A percentile compares a stretch with the other conserved stretches of the same genome.
Conservation (phyloP, 208 protist genomes). For the Strigomonas culicis region DNA sequence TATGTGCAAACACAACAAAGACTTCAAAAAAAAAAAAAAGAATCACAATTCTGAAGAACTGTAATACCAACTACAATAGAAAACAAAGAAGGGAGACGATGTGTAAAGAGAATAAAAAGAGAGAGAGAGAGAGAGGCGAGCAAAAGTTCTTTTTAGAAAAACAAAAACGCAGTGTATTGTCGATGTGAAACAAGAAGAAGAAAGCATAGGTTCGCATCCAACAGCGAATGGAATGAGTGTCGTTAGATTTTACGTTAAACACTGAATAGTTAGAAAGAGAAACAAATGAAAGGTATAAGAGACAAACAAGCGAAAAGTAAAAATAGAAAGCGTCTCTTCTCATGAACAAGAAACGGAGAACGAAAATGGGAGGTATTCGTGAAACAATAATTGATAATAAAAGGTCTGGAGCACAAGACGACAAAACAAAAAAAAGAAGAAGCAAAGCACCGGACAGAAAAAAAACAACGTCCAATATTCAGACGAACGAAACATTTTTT, state of each 20-base stretch:
- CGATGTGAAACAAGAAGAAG: not conserved
- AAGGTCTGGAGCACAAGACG: not conserved
- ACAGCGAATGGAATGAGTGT: no score
- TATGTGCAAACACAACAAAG: no score
- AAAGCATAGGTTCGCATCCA: not conserved
- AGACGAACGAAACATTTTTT: not conserved
- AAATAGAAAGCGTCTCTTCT: not conserved
- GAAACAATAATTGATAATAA: no score
- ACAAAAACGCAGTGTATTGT: not conserved
- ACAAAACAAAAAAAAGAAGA: slow-evolving; percentile 10
- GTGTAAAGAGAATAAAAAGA: not conserved
- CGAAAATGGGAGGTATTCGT: not conserved
- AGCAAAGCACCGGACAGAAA: slow-evolving; percentile 6
- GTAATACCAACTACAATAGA: slow-evolving; percentile 1
- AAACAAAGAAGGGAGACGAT: not conserved
- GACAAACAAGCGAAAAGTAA: not conserved
- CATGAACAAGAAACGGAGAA: slow-evolving; percentile 7
- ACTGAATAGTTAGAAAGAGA: no score
- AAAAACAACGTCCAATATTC: slow-evolving; percentile 1
- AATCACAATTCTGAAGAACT: not conserved
- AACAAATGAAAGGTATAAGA: not conserved
- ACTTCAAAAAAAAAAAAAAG: slow-evolving; percentile 3
- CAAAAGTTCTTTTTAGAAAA: not conserved
- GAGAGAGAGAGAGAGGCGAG: not conserved
- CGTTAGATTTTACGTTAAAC: no score